phyloP scores from a whole-genome alignment of 108 stramenopile genomes.

The Nannochloropsis oceanica region DNA sequence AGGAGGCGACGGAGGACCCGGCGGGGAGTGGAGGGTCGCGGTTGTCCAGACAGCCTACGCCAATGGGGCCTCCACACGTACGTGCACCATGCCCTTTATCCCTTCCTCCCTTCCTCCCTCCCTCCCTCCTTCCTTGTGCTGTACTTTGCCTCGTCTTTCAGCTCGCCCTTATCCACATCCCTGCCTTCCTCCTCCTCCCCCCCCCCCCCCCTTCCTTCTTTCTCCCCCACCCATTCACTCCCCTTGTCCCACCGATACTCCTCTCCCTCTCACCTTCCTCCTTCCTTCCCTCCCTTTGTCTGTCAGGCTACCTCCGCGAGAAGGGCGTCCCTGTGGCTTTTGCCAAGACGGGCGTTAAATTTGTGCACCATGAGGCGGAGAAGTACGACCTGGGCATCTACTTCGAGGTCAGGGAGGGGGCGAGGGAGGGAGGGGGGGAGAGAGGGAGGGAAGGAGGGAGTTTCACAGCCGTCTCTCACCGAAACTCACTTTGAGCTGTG shows the following conservation, averaged over 20 bases:
- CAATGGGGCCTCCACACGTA: slow-evolving; percentile 80
- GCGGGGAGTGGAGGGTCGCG: slow-evolving; percentile 49
- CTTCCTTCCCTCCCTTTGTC: neutral
- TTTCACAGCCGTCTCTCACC: neutral
- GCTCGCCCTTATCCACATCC: neutral
- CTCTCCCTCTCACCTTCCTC: neutral
- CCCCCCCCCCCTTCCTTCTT: neutral
- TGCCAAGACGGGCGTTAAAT: slow-evolving; percentile 93
- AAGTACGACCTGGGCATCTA: slow-evolving; percentile 93
- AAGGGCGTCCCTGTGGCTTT: slow-evolving; percentile 30
- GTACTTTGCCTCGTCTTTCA: neutral
- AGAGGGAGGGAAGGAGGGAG: neutral
- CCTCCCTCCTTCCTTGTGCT: neutral
- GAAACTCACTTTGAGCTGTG: too few relatives aligned
- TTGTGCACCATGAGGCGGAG: slow-evolving; percentile 79
- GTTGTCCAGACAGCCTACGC: slow-evolving; percentile 99
- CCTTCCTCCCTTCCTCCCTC: neutral
- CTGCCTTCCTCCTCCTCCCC: neutral
- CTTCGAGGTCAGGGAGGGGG: slow-evolving; percentile 60
- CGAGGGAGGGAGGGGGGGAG: neutral
- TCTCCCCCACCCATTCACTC: neutral
- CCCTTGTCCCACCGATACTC: neutral
- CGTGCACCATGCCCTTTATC: slow-evolving; percentile 34
- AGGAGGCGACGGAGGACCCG: neutral
- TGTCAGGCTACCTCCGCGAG: neutral